These are phyloP conservation scores for Diplocarpon rosae DNA, from an alignment of 2,329 filamentous ascomycete species.

Conservation along the genomic window DNA sequence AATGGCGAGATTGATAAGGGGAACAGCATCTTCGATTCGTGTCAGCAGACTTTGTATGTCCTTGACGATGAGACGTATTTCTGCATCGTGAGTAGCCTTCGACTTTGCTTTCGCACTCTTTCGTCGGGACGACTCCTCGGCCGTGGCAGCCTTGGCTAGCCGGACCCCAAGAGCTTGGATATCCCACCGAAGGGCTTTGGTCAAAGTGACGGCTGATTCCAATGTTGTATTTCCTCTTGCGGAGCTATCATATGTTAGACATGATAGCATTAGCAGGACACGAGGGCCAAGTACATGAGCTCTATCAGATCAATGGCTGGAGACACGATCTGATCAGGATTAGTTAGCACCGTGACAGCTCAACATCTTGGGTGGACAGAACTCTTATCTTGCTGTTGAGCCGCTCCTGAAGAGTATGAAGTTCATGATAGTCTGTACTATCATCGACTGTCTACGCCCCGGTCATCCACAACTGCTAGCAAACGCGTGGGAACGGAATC, in stretches of 20 bases:
- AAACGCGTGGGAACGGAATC: not conserved
- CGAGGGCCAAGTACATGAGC: conserved; percentile 50
- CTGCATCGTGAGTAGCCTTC: conserved; percentile 45
- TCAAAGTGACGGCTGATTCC: conserved; percentile 74
- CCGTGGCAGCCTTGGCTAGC: conserved; percentile 56
- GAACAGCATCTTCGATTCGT: conserved; percentile 83
- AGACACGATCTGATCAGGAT: conserved; percentile 56
- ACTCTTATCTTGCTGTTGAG: conserved; percentile 81
- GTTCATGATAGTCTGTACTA: conserved; percentile 53
- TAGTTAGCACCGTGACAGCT: conserved; percentile 18
- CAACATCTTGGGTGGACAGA: not conserved
- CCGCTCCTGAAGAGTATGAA: conserved; percentile 59
- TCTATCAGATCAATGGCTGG: conserved; percentile 89
- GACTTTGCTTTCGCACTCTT: conserved; percentile 36
- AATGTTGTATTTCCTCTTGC: conserved; percentile 69
- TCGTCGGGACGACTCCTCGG: conserved; percentile 42
- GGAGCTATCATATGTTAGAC: conserved; percentile 33
- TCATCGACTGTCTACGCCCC: conserved; percentile 55
- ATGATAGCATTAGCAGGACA: conserved; percentile 26
- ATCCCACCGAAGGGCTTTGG: conserved; percentile 71
- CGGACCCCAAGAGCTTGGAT: conserved; percentile 71
- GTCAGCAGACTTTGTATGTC: conserved; percentile 66
- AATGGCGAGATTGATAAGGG: conserved; percentile 85
- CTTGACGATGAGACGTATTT: conserved; percentile 57
- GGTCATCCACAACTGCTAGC: conserved; percentile 4